Evolutionary conservation across 1,139 yeast species (phyloP), one percentile per base, ranked within the genome.

Genomic region (Saccharomyces pastorianus): DNA sequence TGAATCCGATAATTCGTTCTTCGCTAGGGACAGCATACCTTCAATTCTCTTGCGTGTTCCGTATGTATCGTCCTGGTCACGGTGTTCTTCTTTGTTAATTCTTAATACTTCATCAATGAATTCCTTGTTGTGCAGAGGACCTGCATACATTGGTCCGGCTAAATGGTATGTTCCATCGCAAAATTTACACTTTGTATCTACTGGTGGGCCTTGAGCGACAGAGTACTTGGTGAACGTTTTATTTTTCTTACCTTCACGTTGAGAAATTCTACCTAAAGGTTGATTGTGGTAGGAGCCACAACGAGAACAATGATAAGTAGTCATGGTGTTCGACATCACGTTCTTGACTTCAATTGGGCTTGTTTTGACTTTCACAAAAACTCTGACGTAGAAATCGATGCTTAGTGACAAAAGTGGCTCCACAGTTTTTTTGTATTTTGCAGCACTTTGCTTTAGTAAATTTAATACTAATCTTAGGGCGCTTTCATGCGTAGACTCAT

Each of bases 121-220:
- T 20, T 77, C 80, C 38, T 70, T 69, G 65, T 85, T 79, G 65
- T 91, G 98, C 52, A 93, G 72, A 2, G 78, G 75, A 0, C 95
- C 96, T 9, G 81, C 88, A 86, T 96, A 93, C 96, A 93, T 88
- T 55, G 99, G 99, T 1, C 99, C 99, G 2, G 95, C 93, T 47
- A 93, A 69, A 66, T 87, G 95, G 66, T 81, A 81, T 4, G 80
- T 76, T 55, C 77, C 78, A 1, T 81, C 85, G 72, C 99, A 93
- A 69, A 76, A 84, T 47, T 75, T 67, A 72, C 99, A 95, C 50
- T 74, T 69, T 4, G 76, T 70, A 6, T 80, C 77, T 2, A 80
- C 76, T 2, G 81, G 76, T 0, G 84, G 82, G 1, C 84, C 86
- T 57, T 76, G 79, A 1, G 86, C 82, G 49, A 77, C 73, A 2